Conservation (phyloP, 805 yeast genomes). For the Starmerella apis region DNA sequence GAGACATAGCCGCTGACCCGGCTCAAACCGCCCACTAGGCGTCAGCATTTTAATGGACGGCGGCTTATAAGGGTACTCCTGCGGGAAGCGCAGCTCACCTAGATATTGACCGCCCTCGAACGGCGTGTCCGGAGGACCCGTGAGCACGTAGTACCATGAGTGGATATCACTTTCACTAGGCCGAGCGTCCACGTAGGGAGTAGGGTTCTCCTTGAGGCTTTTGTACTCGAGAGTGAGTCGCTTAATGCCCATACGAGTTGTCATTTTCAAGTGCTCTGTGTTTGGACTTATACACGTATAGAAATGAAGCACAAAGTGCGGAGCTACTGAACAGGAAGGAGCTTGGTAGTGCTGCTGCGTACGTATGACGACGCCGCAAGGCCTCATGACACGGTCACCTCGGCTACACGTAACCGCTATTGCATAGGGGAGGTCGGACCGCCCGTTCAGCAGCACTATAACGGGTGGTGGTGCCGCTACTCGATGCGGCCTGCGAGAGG, state of each 20-base stretch:
- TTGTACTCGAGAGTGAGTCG: conserved; percentile 31
- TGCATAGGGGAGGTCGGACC: too few relatives aligned
- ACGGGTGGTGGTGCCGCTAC: neutral
- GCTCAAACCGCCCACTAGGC: conserved; percentile 76
- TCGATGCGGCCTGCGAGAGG: neutral
- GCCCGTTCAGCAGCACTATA: neutral
- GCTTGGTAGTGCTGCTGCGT: neutral
- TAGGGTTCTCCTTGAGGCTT: conserved; percentile 63
- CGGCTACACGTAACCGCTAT: neutral
- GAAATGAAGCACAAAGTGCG: neutral
- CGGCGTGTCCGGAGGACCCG: conserved; percentile 87
- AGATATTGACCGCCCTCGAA: conserved; percentile 42
- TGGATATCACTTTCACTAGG: conserved; percentile 81
- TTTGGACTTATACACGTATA: neutral
- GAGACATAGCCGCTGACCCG: conserved; percentile 67
- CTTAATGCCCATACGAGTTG: conserved; percentile 24
- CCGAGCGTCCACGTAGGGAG: conserved; percentile 72
- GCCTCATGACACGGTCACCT: neutral
- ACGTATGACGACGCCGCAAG: conserved; percentile 1
- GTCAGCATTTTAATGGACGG: conserved; percentile 84
- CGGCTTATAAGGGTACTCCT: conserved; percentile 84
- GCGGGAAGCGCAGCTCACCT: conserved; percentile 61
- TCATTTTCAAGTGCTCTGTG: conserved; percentile 17
- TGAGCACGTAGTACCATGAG: conserved; percentile 87
- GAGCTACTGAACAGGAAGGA: neutral